Percentiles rank a stretch among this genome's conserved stretches.
phyloP scores from a whole-genome alignment of 352 stramenopile genomes.

The Phytophthora citrophthora region DNA sequence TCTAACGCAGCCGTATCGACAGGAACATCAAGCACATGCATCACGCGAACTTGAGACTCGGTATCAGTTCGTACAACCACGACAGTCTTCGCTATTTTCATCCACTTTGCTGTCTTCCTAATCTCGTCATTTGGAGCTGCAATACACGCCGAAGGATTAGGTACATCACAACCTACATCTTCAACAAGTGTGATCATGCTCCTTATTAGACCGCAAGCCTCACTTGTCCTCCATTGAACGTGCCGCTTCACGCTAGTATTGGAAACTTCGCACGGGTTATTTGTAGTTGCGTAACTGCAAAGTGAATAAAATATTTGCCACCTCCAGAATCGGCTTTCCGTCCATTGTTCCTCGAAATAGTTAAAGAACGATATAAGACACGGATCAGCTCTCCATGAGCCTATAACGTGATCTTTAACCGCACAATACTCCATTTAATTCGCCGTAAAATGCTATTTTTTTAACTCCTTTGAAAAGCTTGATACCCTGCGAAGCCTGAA shows the following conservation, averaged over 20 bases:
- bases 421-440: conserved; percentile 2
- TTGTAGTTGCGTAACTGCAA: conserved; percentile 13
- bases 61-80: background rate
- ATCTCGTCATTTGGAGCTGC: conserved; percentile 19
- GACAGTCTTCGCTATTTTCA: conserved; percentile 9
- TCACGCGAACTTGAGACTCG: background rate
- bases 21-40: conserved; percentile 20
- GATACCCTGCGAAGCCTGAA: background rate
- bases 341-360: conserved; percentile 15
- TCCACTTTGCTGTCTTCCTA: conserved; percentile 16
- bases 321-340: conserved; percentile 14
- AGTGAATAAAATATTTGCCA: conserved; percentile 6
- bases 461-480: conserved; percentile 2
- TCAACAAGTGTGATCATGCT: conserved; percentile 14
- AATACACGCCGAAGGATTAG: background rate
- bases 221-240: background rate
- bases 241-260: conserved; percentile 13
- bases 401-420: conserved; percentile 1
- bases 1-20: background rate
- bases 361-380: background rate
- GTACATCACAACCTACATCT: conserved; percentile 1
- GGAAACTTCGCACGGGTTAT: conserved; percentile 8
- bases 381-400: background rate
- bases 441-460: conserved; percentile 7
- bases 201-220: conserved; percentile 6